Base-by-base conservation (phyloP, 1,284 basidiomycete genomes). In the Tilletia caries region DNA sequence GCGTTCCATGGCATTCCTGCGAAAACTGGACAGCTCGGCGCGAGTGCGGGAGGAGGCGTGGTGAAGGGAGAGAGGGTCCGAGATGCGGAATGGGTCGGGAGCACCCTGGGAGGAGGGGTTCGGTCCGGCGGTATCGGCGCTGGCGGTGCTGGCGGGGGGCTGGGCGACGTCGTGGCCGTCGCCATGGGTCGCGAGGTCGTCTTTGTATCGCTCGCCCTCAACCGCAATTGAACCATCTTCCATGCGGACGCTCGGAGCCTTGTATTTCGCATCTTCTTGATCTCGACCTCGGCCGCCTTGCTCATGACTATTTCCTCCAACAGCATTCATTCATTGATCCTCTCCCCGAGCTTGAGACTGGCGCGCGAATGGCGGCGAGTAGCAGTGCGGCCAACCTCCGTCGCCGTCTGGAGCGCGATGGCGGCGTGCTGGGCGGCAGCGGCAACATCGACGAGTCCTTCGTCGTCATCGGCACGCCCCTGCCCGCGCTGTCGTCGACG, bases 401-500 rank as follows among this genome's bases (percentile, higher is more conserved):
- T 12, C 58, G 58, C 10, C 29, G 58, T 3, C 29, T 62, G 13
- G 58, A 62, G 29, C 27, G 29, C 0, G 33, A 33, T 29, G 58
- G 32, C 25, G 52, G 25, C 8, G 25, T 54, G 18, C 29, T 34
- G 27, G 58, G 58, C 58, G 32, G 18, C 48, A 23, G 23, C 48
- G 48, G 13, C 54, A 33, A 29, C 32, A 37, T 60, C 23, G 52
- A 43, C 33, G 68, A 66, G 54, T 41, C 68, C 68, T 73, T 77
- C 58, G 58, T 70, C 37, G 74, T 92, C 92, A 92, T 93, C 81
- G 95, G 93, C 6, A 98, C 93, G 27, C 93, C 93, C 6, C 85
- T 96, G 0, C 94, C 94, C 0, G 90, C 92, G 0, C 88, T 97
- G 23, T 91, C 91, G 75, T 93, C 92, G 76, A 89, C 89, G 44